Percentiles rank a stretch among this genome's conserved stretches.
phyloP scores from a whole-genome alignment of 2,329 filamentous ascomycete genomes.

The Calonectria hongkongensis region DNA sequence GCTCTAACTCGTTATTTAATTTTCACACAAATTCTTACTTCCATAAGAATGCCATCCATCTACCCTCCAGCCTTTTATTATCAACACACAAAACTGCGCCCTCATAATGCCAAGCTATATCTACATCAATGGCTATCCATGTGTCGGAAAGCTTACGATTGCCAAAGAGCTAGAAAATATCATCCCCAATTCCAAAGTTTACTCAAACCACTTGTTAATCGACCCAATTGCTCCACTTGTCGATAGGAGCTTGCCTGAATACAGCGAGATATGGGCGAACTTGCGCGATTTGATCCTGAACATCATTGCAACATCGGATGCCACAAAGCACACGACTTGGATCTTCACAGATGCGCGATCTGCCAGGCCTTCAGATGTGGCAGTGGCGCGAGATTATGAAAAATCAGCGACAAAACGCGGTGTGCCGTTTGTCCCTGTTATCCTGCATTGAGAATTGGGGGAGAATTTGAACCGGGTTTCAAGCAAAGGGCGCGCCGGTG shows the following conservation, averaged over 20 bases:
- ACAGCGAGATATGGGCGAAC: neutral
- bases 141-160: conserved; percentile 27
- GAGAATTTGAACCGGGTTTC: conserved; percentile 3
- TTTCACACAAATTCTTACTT: too few relatives aligned
- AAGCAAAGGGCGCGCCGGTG: neutral
- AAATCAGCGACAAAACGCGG: neutral
- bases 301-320: neutral
- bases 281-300: neutral
- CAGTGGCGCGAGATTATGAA: neutral
- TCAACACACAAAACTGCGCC: too few relatives aligned
- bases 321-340: neutral
- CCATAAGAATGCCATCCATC: too few relatives aligned
- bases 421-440: neutral
- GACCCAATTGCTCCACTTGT: neutral
- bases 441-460: neutral
- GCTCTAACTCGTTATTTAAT: too few relatives aligned
- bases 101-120: neutral
- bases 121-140: conserved; percentile 33
- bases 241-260: neutral
- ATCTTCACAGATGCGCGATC: neutral
- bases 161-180: conserved; percentile 9
- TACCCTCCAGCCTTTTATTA: too few relatives aligned
- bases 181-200: neutral
- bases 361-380: neutral
- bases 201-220: conserved; percentile 28